Evolutionary conservation across 352 stramenopile genomes (phyloP), one percentile per base, ranked within the genome.

Genomic region (Phytopythium mirpurense): DNA sequence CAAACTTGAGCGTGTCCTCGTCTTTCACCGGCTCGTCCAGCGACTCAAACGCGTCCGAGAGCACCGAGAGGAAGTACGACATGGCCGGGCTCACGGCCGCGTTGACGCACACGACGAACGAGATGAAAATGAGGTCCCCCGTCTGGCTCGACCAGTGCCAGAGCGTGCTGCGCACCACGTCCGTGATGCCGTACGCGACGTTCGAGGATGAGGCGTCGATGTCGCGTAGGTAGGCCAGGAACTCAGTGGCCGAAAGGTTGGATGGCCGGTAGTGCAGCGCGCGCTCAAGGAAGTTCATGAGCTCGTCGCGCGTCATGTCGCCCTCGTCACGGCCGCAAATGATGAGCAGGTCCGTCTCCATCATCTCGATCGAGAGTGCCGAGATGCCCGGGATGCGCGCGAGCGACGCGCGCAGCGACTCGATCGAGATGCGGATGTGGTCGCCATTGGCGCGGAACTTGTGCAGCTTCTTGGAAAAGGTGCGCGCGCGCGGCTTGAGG

Each of bases 381-480:
- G 82, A 76, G 56, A 95, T 91, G 34, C 78, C 80, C 0, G 85
- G 85, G 52, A 95, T 93, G 18, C 85, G 81, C 12, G 79, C 74
- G 1, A 95, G 62, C 34, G 85, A 93, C 14, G 78, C 72, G 10
- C 83, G 74, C 14, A 95, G 63, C 45, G 82, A 93, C 61, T 89
- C 80, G 58, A 95, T 95, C 29, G 78, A 91, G 38, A 95, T 80
- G 51, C 80, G 81, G 54, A 95, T 89, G 57, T 90, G 78, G 68
- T 95, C 84, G 34, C 78, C 80, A 41, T 93, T 90, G 19, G 83
- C 74, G 43, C 82, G 78, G 60, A 92, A 92, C 56, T 92, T 92
- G 78, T 95, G 84, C 41, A 95, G 58, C 36, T 95, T 95, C 64
- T 93, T 95, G 46, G 80, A 92, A 54, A 95, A 95, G 1, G 70